Evolutionary conservation across 306 rosid species (phyloP).

Genomic region (Corylus heterophylla): DNA sequence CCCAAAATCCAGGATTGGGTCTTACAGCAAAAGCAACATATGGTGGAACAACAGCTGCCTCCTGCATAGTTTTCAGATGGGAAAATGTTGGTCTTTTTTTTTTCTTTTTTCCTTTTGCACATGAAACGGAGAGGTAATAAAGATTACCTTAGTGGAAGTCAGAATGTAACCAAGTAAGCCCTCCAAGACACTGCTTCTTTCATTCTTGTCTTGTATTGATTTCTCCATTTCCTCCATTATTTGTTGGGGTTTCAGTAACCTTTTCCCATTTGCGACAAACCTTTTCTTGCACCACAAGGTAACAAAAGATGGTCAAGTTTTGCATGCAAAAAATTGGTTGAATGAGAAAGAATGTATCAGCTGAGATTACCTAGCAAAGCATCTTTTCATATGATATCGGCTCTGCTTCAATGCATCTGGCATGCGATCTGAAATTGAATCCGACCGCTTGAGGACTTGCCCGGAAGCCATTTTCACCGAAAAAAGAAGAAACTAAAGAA

Average conservation of each 20-base stretch:
- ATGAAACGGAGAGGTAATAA: not conserved
- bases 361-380: slow-evolving; percentile 60
- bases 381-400: slow-evolving; percentile 70
- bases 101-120: too few species aligned
- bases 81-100: not conserved
- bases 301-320: not conserved
- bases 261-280: slow-evolving; percentile 51
- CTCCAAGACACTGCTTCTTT: slow-evolving; percentile 60
- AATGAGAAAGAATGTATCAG: not conserved
- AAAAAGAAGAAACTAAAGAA: slow-evolving; percentile 1
- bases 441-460: slow-evolving; percentile 50
- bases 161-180: slow-evolving; percentile 67
- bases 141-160: slow-evolving; percentile 64
- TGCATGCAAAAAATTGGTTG: not conserved
- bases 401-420: slow-evolving; percentile 73
- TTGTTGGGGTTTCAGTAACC: slow-evolving; percentile 62
- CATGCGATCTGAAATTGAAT: slow-evolving; percentile 71
- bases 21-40: slow-evolving; percentile 74
- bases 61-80: slow-evolving; percentile 47
- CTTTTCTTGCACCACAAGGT: not conserved
- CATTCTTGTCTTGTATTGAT: slow-evolving; percentile 55
- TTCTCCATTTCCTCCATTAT: slow-evolving; percentile 73
- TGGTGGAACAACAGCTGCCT: slow-evolving; percentile 78
- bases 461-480: slow-evolving; percentile 52
- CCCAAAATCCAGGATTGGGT: slow-evolving; percentile 84